A percentile compares a stretch with the other conserved stretches of the same genome.
These are phyloP conservation scores for Fusarium sp. DNA, from an alignment of 2,329 filamentous ascomycete genomes.

Conservation along the genomic window DNA sequence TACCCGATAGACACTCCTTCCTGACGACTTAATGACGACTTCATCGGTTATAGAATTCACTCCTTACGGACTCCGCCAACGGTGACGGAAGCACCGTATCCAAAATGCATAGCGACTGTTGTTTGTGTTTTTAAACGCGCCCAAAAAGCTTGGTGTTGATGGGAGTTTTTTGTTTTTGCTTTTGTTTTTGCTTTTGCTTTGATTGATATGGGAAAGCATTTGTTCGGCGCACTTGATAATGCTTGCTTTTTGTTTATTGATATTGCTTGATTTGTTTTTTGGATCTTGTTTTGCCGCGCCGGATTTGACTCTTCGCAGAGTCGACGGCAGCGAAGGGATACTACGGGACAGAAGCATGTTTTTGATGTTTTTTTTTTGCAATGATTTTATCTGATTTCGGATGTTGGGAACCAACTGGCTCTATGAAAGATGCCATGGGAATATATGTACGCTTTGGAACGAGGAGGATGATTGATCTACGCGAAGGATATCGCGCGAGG, in stretches of 20 bases:
- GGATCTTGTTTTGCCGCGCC: slow-evolving; percentile 26
- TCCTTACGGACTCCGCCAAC: slow-evolving; percentile 56
- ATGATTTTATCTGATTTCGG: slow-evolving; percentile 6
- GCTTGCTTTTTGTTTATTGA: slow-evolving; percentile 25
- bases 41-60: slow-evolving; percentile 54
- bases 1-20: slow-evolving; percentile 52
- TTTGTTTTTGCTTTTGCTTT: not conserved
- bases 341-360: slow-evolving; percentile 34
- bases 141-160: slow-evolving; percentile 42
- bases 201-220: slow-evolving; percentile 32
- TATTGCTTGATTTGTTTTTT: slow-evolving; percentile 15
- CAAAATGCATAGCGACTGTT: slow-evolving; percentile 67
- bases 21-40: slow-evolving; percentile 50
- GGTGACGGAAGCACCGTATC: slow-evolving; percentile 50
- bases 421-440: slow-evolving; percentile 6
- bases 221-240: slow-evolving; percentile 37
- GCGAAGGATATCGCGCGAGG: slow-evolving; percentile 17
- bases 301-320: slow-evolving; percentile 32
- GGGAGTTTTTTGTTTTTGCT: slow-evolving; percentile 19
- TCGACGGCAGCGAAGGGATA: slow-evolving; percentile 26
- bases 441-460: slow-evolving; percentile 24
- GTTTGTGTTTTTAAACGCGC: slow-evolving; percentile 41
- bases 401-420: slow-evolving; percentile 5
- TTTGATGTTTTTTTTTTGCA: slow-evolving; percentile 17
- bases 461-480: slow-evolving; percentile 3